Evolutionary conservation across 2,329 filamentous ascomycete species (phyloP).

Genomic region (Knufia petricola): DNA sequence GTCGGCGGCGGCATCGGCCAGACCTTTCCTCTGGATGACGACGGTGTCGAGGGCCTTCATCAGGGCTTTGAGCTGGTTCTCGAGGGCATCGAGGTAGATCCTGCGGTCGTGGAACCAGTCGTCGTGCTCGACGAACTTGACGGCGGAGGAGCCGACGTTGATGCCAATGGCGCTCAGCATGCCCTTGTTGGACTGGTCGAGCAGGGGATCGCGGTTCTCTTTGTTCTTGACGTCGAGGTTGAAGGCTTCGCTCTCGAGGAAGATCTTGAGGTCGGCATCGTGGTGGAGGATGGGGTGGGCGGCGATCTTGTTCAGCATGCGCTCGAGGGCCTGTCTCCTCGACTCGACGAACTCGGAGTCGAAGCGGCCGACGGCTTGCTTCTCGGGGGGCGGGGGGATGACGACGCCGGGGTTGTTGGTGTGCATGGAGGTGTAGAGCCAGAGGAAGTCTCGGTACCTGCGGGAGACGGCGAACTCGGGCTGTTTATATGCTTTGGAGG

Average conservation of each 20-base stretch:
- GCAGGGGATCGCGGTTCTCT: constrained; percentile 75
- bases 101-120: constrained; percentile 98
- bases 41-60: constrained; percentile 92
- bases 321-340: constrained; percentile 78
- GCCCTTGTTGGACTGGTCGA: constrained; percentile 76
- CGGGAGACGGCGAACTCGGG: constrained; percentile 88
- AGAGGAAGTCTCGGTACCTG: constrained; percentile 91
- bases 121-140: constrained; percentile 95
- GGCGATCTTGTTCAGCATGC: constrained; percentile 95
- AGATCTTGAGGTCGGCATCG: constrained; percentile 88
- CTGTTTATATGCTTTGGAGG: constrained; percentile 89
- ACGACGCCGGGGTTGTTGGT: constrained; percentile 91
- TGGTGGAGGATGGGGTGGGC: constrained; percentile 83
- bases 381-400: constrained; percentile 91
- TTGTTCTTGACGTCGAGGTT: constrained; percentile 97
- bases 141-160: constrained; percentile 58
- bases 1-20: constrained; percentile 86
- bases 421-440: constrained; percentile 92
- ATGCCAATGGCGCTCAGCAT: constrained; percentile 79
- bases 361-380: constrained; percentile 92
- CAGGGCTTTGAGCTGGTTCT: constrained; percentile 79
- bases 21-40: constrained; percentile 80
- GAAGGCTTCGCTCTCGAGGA: constrained; percentile 92
- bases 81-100: constrained; percentile 86
- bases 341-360: constrained; percentile 96